Percentiles rank a stretch among this genome's conserved stretches.
Evolutionary conservation across 441 rosid genomes (phyloP).

Genomic region (Corymbia citriodora): DNA sequence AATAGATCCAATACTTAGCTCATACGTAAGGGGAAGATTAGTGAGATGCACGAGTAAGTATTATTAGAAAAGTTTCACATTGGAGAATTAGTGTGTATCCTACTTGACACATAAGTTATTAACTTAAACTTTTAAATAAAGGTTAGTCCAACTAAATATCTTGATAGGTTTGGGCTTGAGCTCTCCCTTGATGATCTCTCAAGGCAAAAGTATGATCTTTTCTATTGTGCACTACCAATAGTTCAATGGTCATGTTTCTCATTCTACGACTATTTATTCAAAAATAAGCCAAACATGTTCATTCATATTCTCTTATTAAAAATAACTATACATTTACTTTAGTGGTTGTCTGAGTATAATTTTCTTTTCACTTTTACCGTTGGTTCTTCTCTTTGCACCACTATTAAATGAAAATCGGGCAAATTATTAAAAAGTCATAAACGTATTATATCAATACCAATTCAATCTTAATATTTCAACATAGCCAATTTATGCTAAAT

Average conservation of each 20-base stretch:
- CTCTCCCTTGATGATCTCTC: neutral
- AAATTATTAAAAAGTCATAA: neutral
- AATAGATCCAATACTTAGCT: neutral
- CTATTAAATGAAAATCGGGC: neutral
- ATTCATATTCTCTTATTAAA: neutral
- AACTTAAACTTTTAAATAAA: neutral
- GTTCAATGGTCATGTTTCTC: neutral
- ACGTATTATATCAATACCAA: fast-evolving
- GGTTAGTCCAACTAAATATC: neutral
- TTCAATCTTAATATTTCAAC: neutral
- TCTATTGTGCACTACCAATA: neutral
- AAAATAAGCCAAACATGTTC: neutral
- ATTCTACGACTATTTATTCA: neutral
- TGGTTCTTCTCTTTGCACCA: neutral
- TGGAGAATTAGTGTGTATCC: neutral
- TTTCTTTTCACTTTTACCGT: neutral
- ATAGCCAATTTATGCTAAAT: neutral
- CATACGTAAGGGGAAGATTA: neutral
- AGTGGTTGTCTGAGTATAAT: neutral
- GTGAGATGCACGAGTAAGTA: neutral
- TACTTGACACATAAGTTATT: neutral
- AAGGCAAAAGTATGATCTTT: neutral
- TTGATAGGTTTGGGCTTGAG: neutral
- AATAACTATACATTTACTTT: too few relatives aligned
- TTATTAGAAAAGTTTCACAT: neutral